phyloP scores from a whole-genome alignment of 306 rosid species.

The Lagenaria siceraria region DNA sequence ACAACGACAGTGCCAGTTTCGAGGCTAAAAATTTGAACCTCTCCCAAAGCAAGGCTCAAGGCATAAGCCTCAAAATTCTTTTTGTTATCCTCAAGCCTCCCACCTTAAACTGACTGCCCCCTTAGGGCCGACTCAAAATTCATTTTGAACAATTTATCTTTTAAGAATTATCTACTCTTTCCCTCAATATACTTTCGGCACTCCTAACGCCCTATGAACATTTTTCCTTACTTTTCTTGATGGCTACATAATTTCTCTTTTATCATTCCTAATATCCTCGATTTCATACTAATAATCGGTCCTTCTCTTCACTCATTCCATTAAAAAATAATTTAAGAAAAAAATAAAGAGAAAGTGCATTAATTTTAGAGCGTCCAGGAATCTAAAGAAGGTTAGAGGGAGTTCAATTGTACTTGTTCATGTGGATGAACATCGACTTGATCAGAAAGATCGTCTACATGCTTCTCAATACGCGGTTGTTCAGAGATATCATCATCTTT shows the following conservation, averaged over 20 bases:
- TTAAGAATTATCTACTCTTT: background rate
- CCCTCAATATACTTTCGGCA: background rate
- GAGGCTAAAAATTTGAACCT: background rate
- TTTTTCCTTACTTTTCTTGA: background rate
- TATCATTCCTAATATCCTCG: background rate
- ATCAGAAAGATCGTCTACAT: constrained; percentile 36
- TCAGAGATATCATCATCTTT: constrained; percentile 66
- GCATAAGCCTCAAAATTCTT: background rate
- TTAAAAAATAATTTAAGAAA: background rate
- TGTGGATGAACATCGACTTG: constrained; percentile 40
- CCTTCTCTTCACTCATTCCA: background rate
- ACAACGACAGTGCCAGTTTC: background rate
- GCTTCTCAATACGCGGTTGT: constrained; percentile 45
- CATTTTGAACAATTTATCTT: background rate
- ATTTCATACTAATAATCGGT: background rate
- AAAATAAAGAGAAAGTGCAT: background rate
- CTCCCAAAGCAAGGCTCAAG: background rate
- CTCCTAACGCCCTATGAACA: background rate
- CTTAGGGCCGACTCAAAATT: background rate
- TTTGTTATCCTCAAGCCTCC: background rate
- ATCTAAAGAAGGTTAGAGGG: background rate
- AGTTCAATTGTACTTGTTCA: constrained; percentile 35
- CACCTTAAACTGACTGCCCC: background rate
- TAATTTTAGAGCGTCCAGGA: background rate
- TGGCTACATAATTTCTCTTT: background rate